A percentile compares a stretch with the other conserved stretches of the same genome.
Conservation (phyloP, 2,329 filamentous ascomycete genomes). For the Paecilomyces fulvus region DNA sequence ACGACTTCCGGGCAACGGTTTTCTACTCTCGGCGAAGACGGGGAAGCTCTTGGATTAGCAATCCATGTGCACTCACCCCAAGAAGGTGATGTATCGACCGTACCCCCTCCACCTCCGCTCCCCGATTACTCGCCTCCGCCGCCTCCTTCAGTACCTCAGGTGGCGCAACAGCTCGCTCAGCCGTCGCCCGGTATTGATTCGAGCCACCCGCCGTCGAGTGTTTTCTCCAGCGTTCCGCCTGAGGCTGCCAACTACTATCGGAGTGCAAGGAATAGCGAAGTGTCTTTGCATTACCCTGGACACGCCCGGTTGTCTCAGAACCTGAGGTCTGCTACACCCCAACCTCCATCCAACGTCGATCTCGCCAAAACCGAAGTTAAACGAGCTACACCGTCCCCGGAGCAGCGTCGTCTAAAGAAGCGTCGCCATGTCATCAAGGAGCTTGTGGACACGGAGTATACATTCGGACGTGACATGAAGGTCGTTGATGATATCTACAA, state of each 20-base stretch:
- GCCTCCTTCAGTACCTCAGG: constrained; percentile 27
- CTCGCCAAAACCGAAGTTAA: constrained; percentile 12
- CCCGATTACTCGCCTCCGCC: constrained; percentile 42
- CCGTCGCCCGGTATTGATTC: constrained; percentile 9
- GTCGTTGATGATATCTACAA: constrained; percentile 98
- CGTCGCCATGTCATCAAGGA: constrained; percentile 83
- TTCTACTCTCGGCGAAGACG: constrained; percentile 18
- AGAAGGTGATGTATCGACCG: constrained; percentile 17
- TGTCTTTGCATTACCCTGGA: constrained; percentile 23
- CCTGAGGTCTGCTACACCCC: constrained; percentile 27
- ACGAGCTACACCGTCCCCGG: constrained; percentile 27
- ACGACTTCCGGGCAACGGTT: constrained; percentile 8
- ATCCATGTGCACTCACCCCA: constrained; percentile 30
- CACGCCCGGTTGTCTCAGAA: constrained; percentile 22
- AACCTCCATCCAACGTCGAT: constrained; percentile 22
- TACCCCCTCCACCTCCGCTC: constrained; percentile 27
- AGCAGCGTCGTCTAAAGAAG: constrained; percentile 57
- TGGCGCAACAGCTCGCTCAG: constrained; percentile 3
- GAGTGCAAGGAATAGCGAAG: constrained; percentile 28
- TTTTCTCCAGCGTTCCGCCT: constrained; percentile 11
- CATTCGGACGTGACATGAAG: constrained; percentile 91
- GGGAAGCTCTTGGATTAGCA: constrained; percentile 35
- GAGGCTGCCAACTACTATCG: constrained; percentile 12
- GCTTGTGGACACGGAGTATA: constrained; percentile 82
- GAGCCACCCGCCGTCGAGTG: constrained; percentile 10